Evolutionary conservation across 768 basidiomycete genomes (phyloP), one percentile per base, ranked within the genome.

Genomic region (Termitomyces titanicus): DNA sequence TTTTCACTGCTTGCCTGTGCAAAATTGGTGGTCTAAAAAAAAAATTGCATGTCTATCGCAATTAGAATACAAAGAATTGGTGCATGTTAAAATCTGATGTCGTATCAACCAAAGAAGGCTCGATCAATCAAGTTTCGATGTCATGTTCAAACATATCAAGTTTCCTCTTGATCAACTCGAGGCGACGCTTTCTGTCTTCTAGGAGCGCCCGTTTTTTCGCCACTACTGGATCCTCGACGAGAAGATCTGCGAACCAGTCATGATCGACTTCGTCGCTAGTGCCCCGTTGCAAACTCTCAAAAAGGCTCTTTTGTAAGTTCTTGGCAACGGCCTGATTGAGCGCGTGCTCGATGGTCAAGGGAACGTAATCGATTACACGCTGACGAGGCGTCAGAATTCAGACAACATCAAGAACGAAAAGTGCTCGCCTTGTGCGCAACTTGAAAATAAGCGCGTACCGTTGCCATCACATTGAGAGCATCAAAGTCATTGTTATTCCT

Each of bases 361-460:
- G 83, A 20, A 85, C 48, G 37, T 76, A 68, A 55, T 86, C 85
- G 34, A 83, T 74, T 59, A 82, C 70, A 10, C 82, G 78, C 85
- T 86, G 51, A 0, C 15, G 9, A 46, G 18, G 33, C 11, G 24
- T 39, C 47, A 56, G 11, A 22, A 27, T 38, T 20, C 24, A 29
- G n/a, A 17, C 35, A 8, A 20, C 5, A 34, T 9, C 53, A 43
- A 5, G 17, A 27, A 38, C 2, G 27, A 27, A n/a, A 9, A 18
- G 20, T 15, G 20, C 38, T 18, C 54, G 81, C 83, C 72, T 80
- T 79, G 68, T 73, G 77, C 7, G 82, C 75, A 0, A 84, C 73
- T 37, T 80, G 74, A 62, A 79, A 84, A 56, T 82, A 86, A 5
- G 80, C 83, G 0, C 76, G 73, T 0, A 83, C 79, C 17, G 78